A percentile compares a stretch with the other conserved stretches of the same genome.
Evolutionary conservation across 202 grass and related monocot species (phyloP).

Genomic region (Setaria italica): DNA sequence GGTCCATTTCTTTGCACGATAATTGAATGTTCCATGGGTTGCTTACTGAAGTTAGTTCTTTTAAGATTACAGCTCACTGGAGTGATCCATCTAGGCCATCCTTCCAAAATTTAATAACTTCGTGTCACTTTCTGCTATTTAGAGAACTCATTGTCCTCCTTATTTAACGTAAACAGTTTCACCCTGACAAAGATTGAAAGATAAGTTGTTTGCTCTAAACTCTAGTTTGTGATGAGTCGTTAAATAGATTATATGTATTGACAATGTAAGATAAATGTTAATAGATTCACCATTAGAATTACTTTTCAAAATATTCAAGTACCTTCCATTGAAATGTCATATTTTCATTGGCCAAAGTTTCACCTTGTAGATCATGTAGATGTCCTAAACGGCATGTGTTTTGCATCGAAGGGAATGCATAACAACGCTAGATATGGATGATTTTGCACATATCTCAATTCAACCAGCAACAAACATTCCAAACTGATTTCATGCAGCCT

Average conservation of each 20-base stretch:
- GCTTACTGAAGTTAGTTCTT: slow-evolving; percentile 8
- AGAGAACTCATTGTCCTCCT: neutral
- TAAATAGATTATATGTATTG: neutral
- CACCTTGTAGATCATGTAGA: neutral
- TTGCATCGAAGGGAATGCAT: neutral
- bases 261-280: neutral
- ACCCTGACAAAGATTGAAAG: neutral
- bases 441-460: neutral
- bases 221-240: neutral
- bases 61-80: slow-evolving; percentile 3
- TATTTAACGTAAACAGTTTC: neutral
- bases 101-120: neutral
- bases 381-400: neutral
- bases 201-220: neutral
- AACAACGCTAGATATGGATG: too few species aligned
- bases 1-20: slow-evolving; percentile 8
- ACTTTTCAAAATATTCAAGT: neutral
- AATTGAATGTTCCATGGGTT: neutral
- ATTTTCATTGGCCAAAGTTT: neutral
- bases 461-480: neutral
- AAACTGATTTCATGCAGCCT: neutral
- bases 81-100: neutral
- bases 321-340: neutral
- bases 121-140: neutral
- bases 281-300: neutral